Conservation (phyloP, 768 basidiomycete genomes). For the Hypholoma fasciculare region DNA sequence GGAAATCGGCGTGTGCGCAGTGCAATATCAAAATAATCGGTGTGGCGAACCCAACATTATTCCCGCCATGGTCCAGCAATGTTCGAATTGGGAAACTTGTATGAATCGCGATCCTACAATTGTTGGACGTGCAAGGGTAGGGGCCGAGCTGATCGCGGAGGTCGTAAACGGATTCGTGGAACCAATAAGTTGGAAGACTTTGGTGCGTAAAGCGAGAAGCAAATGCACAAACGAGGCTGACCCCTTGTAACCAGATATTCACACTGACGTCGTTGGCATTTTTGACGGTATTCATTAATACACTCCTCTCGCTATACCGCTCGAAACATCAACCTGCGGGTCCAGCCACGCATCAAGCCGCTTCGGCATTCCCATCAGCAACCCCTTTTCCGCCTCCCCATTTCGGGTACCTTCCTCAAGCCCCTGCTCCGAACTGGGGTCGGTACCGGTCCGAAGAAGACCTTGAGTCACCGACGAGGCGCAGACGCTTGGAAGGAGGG, state of each 20-base stretch:
- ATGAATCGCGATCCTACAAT: slow-evolving; percentile 94
- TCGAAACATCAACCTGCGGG: slow-evolving; percentile 54
- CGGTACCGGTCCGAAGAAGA: slow-evolving; percentile 42
- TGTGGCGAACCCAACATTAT: slow-evolving; percentile 69
- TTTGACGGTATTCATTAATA: slow-evolving; percentile 78
- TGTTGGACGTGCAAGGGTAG: slow-evolving; percentile 85
- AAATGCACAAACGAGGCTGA: slow-evolving; percentile 10
- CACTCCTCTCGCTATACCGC: slow-evolving; percentile 77
- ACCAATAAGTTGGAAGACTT: slow-evolving; percentile 95
- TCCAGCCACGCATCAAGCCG: slow-evolving; percentile 30
- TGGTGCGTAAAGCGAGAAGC: slow-evolving; percentile 52
- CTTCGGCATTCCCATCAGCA: slow-evolving; percentile 41
- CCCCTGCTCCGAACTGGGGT: slow-evolving; percentile 47
- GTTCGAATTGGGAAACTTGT: slow-evolving; percentile 88
- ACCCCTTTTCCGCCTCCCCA: slow-evolving; percentile 45
- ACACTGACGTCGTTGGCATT: slow-evolving; percentile 75
- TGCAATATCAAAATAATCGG: slow-evolving; percentile 78
- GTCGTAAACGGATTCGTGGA: slow-evolving; percentile 97
- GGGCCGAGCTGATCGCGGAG: slow-evolving; percentile 94
- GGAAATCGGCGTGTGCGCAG: slow-evolving; percentile 86
- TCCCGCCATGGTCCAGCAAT: slow-evolving; percentile 87
- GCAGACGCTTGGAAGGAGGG: slow-evolving; percentile 59
- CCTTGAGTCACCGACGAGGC: slow-evolving; percentile 44
- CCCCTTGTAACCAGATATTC: slow-evolving; percentile 50
- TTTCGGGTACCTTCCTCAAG: slow-evolving; percentile 50